phyloP scores from a whole-genome alignment of 495 filamentous ascomycete species.

The Xylaria nigripes region DNA sequence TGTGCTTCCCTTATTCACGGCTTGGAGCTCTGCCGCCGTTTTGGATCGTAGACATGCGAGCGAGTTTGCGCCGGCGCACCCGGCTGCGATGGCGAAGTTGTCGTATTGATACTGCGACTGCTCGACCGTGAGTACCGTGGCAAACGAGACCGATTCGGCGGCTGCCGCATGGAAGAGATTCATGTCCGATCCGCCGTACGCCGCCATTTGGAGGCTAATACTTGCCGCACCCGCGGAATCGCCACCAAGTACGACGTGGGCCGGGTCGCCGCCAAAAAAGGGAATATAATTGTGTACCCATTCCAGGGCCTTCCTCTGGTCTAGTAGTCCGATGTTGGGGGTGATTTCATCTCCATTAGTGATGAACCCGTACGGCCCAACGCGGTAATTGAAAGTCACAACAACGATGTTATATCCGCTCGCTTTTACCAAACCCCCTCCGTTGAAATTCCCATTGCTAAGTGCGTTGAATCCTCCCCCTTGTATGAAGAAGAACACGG shows the following conservation, averaged over 20 bases:
- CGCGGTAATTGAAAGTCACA: slow-evolving; percentile 58
- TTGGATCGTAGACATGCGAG: slow-evolving; percentile 52
- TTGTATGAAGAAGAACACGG: slow-evolving; percentile 61
- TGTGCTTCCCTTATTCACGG: slow-evolving; percentile 44
- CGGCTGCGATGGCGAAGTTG: slow-evolving; percentile 47
- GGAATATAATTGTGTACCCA: slow-evolving; percentile 66
- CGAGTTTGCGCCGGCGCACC: slow-evolving; percentile 41
- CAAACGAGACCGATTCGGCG: slow-evolving; percentile 60
- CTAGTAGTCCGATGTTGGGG: slow-evolving; percentile 55
- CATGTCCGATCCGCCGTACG: slow-evolving; percentile 37
- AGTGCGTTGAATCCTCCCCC: slow-evolving; percentile 57
- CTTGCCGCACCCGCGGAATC: slow-evolving; percentile 55
- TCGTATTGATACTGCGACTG: slow-evolving; percentile 61
- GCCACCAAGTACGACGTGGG: slow-evolving; percentile 56
- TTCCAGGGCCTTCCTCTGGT: slow-evolving; percentile 59
- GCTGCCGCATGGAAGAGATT: slow-evolving; percentile 55
- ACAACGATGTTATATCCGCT: slow-evolving; percentile 52
- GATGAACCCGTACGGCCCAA: slow-evolving; percentile 30
- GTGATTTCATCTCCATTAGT: slow-evolving; percentile 20
- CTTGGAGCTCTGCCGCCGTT: slow-evolving; percentile 41
- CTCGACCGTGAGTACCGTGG: slow-evolving; percentile 46
- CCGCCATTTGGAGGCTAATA: slow-evolving; percentile 26
- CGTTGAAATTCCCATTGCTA: slow-evolving; percentile 52
- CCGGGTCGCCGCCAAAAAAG: slow-evolving; percentile 59
- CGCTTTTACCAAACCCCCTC: slow-evolving; percentile 45